Conservation (phyloP, 169 alveolate species). For the Cryptosporidium sp. region DNA sequence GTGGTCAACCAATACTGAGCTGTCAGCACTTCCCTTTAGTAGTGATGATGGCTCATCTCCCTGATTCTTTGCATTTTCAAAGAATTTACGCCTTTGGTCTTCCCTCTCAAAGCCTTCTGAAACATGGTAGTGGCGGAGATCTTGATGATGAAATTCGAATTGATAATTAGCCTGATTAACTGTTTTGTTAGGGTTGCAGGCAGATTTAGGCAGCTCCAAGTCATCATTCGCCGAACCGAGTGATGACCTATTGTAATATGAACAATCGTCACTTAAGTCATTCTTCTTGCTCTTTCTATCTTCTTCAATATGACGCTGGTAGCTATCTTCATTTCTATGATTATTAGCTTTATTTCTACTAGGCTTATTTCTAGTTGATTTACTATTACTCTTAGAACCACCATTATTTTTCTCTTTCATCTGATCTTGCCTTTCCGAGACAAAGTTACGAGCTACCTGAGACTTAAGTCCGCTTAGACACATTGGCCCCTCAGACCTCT, state of each 20-base stretch:
- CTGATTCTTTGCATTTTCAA: conserved; percentile 5
- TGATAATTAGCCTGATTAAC: background rate
- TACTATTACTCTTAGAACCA: background rate
- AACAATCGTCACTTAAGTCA: background rate
- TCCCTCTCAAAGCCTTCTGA: background rate
- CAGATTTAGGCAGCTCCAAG: background rate
- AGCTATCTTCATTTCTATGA: background rate
- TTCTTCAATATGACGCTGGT: background rate
- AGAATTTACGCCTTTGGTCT: background rate
- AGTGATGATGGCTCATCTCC: background rate
- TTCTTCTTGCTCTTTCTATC: background rate
- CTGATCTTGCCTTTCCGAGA: background rate
- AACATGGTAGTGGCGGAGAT: background rate
- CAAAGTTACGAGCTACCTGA: background rate
- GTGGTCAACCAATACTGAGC: background rate
- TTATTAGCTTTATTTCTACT: background rate
- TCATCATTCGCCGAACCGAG: background rate
- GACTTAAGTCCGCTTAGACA: background rate
- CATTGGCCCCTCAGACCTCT: conserved; percentile 1
- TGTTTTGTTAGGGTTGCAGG: background rate
- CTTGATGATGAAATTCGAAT: background rate
- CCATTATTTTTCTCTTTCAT: background rate
- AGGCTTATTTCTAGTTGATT: background rate
- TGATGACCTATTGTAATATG: background rate
- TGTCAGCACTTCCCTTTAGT: background rate